These are phyloP conservation scores for Malus hybrid DNA, from an alignment of 331 rosid species.

Conservation along the genomic window DNA sequence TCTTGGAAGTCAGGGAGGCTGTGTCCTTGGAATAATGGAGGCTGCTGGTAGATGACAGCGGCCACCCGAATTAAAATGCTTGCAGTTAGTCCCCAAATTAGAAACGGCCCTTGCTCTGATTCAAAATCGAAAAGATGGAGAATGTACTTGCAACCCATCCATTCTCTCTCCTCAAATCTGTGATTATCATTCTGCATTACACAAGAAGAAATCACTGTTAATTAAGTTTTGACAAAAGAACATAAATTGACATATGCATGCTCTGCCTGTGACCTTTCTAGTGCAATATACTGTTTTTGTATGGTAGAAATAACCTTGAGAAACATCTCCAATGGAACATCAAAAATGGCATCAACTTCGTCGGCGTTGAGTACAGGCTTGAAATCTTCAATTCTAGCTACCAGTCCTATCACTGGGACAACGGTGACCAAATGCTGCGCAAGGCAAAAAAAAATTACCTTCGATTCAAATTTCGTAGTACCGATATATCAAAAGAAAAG, in stretches of 20 bases:
- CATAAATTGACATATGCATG: not conserved
- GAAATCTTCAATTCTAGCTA: constrained; percentile 17
- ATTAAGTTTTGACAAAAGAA: not conserved
- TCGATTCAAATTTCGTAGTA: not conserved
- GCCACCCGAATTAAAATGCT: constrained; percentile 28
- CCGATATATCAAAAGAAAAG: not conserved
- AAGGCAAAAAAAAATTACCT: not conserved
- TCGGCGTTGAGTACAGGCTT: constrained; percentile 21
- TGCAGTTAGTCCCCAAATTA: constrained; percentile 30
- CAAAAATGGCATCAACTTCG: constrained; percentile 27
- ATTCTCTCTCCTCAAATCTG: constrained; percentile 27
- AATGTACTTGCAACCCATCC: constrained; percentile 27
- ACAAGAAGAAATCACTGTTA: not conserved
- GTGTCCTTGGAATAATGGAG: constrained; percentile 14
- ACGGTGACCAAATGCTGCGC: constrained; percentile 21
- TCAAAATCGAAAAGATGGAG: constrained; percentile 23
- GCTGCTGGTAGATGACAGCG: constrained; percentile 15
- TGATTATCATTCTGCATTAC: constrained; percentile 20
- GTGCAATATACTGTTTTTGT: not conserved
- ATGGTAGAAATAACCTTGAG: constrained; percentile 17
- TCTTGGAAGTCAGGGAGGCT: constrained; percentile 32
- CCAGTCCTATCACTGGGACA: constrained; percentile 25
- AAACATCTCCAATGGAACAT: constrained; percentile 32
- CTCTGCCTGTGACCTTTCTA: not conserved
- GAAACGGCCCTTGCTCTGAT: constrained; percentile 10